These are phyloP conservation scores for Xylariales sp. DNA, from an alignment of 2,329 filamentous ascomycete species.

Conservation along the genomic window DNA sequence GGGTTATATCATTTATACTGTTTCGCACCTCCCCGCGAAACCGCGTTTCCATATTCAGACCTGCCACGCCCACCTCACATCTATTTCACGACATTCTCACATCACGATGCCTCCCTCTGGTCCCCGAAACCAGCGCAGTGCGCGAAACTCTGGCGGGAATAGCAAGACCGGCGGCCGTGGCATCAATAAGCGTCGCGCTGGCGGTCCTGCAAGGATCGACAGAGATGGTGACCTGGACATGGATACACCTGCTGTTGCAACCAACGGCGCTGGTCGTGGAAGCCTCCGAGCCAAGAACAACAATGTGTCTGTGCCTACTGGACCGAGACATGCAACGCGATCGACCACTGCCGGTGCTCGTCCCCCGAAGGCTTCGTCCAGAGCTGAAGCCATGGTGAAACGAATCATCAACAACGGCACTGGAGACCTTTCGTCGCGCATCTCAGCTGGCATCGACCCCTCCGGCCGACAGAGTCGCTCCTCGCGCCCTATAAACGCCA, in stretches of 20 bases:
- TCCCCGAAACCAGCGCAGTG: constrained; percentile 16
- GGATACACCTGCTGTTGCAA: constrained; percentile 38
- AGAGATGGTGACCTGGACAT: constrained; percentile 58
- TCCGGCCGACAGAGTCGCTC: constrained; percentile 18
- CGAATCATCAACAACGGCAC: constrained; percentile 35
- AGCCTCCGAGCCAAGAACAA: constrained; percentile 20
- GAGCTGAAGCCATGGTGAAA: constrained; percentile 38
- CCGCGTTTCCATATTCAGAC: neutral
- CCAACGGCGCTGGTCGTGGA: constrained; percentile 26
- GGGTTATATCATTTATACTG: too few species aligned
- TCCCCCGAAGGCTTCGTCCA: constrained; percentile 22
- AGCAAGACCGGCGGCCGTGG: constrained; percentile 36
- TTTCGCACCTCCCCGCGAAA: neutral
- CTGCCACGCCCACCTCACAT: neutral
- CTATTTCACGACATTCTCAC: neutral
- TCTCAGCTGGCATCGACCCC: constrained; percentile 27
- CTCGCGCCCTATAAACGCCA: constrained; percentile 15
- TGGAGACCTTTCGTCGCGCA: constrained; percentile 29
- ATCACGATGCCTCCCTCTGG: constrained; percentile 16
- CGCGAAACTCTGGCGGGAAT: constrained; percentile 11
- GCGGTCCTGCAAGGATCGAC: constrained; percentile 36
- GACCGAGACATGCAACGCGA: constrained; percentile 14
- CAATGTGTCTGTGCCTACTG: constrained; percentile 12
- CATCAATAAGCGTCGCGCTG: constrained; percentile 45
- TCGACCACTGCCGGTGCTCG: constrained; percentile 15